Evolutionary conservation across 768 basidiomycete species (phyloP), one percentile per base, ranked within the genome.

Genomic region (Peribolospora kevripleyi): DNA sequence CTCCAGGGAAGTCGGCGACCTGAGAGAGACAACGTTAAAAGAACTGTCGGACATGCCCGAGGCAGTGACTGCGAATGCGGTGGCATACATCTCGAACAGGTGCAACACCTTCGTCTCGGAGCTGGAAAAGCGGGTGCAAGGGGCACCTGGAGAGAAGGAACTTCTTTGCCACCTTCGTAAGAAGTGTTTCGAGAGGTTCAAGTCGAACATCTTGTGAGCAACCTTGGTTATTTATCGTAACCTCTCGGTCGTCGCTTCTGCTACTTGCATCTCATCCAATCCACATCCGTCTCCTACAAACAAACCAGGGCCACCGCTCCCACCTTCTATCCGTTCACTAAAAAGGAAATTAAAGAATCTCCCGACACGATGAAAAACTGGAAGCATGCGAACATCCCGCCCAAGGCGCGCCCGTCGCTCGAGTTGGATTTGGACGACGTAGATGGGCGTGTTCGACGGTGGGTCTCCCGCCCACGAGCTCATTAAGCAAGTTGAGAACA

Each of bases 171-270:
- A 8, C 61, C 60, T 11, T 60, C 60, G 3, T 40, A 54, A 10
- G 59, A 64, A n/a, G 60, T 61, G 2, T 7, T 45, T 50, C 46
- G 60, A 62, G 51, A 56, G 62, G 42, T 41, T 59, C 13, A 37
- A 25, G 36, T 61, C 47, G 41, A 37, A 5, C 0, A 41, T 3
- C 56, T 62, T 46, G n/a, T 37, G 5, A 13, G 38, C 42, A 47
- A 56, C 3, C 51, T 63, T 46, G 38, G 53, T 9, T 2, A 7
- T 1, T 54, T 49, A 43, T 55, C 58, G 37, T n/a, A 42, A 4
- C 59, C 25, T 25, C 25, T 25, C 25, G 25, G 25, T 25, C 1
- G 59, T 4, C 46, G 38, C 6, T 11, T 36, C 3, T 56, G 42
- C 9, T 37, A 53, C 50, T 56, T 51, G 13, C 7, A 37, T 2